Percentiles rank a stretch among this genome's conserved stretches.
Conservation (phyloP, 2,329 filamentous ascomycete genomes). For the Elsinoe necatrix region DNA sequence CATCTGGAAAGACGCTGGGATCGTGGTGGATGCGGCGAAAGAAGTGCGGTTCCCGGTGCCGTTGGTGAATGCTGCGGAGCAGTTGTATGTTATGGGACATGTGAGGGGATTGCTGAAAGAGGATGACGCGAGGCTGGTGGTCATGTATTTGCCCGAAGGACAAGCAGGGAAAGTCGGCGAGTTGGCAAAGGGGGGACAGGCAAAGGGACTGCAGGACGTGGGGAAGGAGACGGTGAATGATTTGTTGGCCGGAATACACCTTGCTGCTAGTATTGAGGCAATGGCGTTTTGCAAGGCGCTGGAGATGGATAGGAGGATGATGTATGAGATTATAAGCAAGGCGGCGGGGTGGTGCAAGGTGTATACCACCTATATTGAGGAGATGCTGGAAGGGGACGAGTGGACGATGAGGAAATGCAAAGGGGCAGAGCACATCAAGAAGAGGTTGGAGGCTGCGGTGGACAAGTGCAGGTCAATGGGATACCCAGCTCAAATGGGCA, state of each 20-base stretch:
- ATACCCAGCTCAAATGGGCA: constrained; percentile 31
- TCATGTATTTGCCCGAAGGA: constrained; percentile 40
- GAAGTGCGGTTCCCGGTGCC: constrained; percentile 51
- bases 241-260: constrained; percentile 40
- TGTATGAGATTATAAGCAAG: constrained; percentile 40
- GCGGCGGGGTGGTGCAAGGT: constrained; percentile 41
- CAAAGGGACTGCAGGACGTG: constrained; percentile 16
- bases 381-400: constrained; percentile 29
- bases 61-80: constrained; percentile 55
- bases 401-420: constrained; percentile 31
- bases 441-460: constrained; percentile 34
- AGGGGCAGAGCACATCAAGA: constrained; percentile 32
- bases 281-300: constrained; percentile 41
- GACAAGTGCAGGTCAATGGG: constrained; percentile 30
- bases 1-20: constrained; percentile 46
- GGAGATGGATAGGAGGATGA: constrained; percentile 37
- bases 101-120: constrained; percentile 46
- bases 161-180: constrained; percentile 25
- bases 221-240: constrained; percentile 32
- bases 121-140: constrained; percentile 50
- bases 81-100: constrained; percentile 54
- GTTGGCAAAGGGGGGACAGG: constrained; percentile 28
- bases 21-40: constrained; percentile 59
- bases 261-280: constrained; percentile 42
- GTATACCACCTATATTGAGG: constrained; percentile 33